Percentiles rank a stretch among this genome's conserved stretches.
Evolutionary conservation across 2,329 filamentous ascomycete genomes (phyloP).

Genomic region (Clarireedia sp.): DNA sequence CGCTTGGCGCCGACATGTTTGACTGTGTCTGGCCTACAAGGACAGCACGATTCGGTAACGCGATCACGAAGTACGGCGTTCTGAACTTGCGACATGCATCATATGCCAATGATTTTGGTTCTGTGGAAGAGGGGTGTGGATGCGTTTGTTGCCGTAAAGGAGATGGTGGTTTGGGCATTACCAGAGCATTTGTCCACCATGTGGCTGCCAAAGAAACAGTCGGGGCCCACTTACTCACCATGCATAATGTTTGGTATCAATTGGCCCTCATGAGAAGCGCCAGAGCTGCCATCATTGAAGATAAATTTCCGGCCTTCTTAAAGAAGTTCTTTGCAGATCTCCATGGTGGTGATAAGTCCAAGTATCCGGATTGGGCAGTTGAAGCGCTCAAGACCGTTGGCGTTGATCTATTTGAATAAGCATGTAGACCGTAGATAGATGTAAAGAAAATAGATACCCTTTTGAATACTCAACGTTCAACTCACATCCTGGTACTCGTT

Average conservation of each 20-base stretch:
- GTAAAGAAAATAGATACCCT: constrained; percentile 3
- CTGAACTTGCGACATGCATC: constrained; percentile 73
- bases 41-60: constrained; percentile 93
- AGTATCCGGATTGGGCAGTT: constrained; percentile 79
- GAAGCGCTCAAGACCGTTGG: constrained; percentile 71
- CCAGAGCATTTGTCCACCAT: constrained; percentile 84
- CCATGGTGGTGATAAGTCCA: constrained; percentile 54
- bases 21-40: constrained; percentile 98
- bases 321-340: constrained; percentile 68
- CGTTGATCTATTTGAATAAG: constrained; percentile 54
- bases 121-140: constrained; percentile 74
- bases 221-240: constrained; percentile 74
- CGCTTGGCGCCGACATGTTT: constrained; percentile 97
- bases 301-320: constrained; percentile 72
- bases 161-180: constrained; percentile 70
- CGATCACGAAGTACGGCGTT: constrained; percentile 73
- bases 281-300: constrained; percentile 71
- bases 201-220: constrained; percentile 91
- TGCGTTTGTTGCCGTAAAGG: constrained; percentile 68
- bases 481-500: background rate
- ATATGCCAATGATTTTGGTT: constrained; percentile 72
- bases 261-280: constrained; percentile 72
- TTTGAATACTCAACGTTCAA: background rate
- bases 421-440: background rate
- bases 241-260: constrained; percentile 94